Conservation (phyloP, 148 eudicot genomes). For the Chenopodium formosanum region DNA sequence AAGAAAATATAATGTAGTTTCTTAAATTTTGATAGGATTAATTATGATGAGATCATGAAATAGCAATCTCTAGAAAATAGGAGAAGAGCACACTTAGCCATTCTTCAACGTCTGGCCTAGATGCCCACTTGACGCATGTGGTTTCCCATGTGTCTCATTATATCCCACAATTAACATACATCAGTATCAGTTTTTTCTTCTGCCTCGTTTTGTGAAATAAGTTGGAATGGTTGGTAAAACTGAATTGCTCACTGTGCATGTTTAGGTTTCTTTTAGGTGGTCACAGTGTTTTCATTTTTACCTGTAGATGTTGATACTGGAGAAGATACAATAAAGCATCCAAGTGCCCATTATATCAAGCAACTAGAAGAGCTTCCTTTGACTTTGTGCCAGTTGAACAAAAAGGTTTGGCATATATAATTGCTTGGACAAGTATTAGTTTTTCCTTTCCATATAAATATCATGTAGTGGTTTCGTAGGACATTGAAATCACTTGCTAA, state of each 20-base stretch:
- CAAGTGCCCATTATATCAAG: slow-evolving; percentile 41
- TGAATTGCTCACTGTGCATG: not conserved
- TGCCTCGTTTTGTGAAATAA: not conserved
- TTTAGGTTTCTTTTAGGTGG: slow-evolving; percentile 18
- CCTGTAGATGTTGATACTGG: slow-evolving; percentile 43
- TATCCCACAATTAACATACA: not conserved
- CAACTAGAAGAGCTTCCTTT: slow-evolving; percentile 80
- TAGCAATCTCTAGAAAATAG: not conserved
- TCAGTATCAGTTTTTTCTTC: not conserved
- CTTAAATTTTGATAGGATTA: not conserved
- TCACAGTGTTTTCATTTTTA: slow-evolving; percentile 28
- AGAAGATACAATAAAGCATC: slow-evolving; percentile 32
- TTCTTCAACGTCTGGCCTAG: not conserved
- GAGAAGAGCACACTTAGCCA: not conserved
- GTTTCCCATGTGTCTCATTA: not conserved
- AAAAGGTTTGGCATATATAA: slow-evolving; percentile 48
- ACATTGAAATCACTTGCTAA: not conserved
- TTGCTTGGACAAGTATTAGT: not conserved
- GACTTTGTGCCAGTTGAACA: slow-evolving; percentile 57
- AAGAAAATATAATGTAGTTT: not conserved
- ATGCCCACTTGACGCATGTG: not conserved
- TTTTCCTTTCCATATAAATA: not conserved
- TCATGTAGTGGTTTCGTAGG: not conserved
- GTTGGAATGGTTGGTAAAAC: slow-evolving; percentile 9
- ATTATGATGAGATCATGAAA: not conserved